Percentiles rank a stretch among this genome's conserved stretches.
phyloP scores from a whole-genome alignment of 2,329 filamentous ascomycete species.

The Monilinia laxa region DNA sequence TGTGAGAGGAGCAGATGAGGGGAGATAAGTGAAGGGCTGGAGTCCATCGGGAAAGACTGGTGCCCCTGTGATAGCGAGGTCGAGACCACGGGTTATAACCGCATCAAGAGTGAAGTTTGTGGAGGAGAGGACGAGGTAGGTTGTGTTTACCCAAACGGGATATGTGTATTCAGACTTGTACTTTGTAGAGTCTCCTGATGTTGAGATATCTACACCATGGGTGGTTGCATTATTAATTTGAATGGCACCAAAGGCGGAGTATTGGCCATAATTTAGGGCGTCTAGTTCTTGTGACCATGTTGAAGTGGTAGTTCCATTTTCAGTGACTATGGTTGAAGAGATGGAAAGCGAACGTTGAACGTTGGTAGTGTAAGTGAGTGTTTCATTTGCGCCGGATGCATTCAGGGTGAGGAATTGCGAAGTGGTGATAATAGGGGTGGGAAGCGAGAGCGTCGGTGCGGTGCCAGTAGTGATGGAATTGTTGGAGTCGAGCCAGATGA shows the following conservation, averaged over 20 bases:
- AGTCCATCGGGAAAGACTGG: constrained; percentile 60
- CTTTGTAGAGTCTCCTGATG: constrained; percentile 37
- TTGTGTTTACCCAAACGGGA: constrained; percentile 58
- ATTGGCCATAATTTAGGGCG: constrained; percentile 55
- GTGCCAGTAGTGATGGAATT: constrained; percentile 54
- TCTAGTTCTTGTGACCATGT: constrained; percentile 60
- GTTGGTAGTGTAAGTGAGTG: constrained; percentile 57
- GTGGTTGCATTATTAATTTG: constrained; percentile 54
- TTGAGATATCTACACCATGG: constrained; percentile 47
- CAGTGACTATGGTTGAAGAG: constrained; percentile 52
- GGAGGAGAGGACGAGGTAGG: constrained; percentile 46
- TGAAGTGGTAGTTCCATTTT: constrained; percentile 44
- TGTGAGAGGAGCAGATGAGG: constrained; percentile 30
- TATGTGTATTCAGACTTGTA: constrained; percentile 53
- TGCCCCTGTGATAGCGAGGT: constrained; percentile 47
- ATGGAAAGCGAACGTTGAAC: constrained; percentile 57
- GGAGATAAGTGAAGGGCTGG: constrained; percentile 51
- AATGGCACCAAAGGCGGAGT: constrained; percentile 54
- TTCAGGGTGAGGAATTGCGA: constrained; percentile 49
- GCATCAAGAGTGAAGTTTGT: constrained; percentile 51
- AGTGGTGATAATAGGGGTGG: constrained; percentile 50
- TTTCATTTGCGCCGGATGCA: constrained; percentile 55
- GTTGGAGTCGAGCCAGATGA: constrained; percentile 66
- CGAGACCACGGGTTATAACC: constrained; percentile 50
- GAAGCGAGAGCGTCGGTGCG: constrained; percentile 39